phyloP scores from a whole-genome alignment of 371 early-diverging fungal species.

The Basidiobolus meristosporus region DNA sequence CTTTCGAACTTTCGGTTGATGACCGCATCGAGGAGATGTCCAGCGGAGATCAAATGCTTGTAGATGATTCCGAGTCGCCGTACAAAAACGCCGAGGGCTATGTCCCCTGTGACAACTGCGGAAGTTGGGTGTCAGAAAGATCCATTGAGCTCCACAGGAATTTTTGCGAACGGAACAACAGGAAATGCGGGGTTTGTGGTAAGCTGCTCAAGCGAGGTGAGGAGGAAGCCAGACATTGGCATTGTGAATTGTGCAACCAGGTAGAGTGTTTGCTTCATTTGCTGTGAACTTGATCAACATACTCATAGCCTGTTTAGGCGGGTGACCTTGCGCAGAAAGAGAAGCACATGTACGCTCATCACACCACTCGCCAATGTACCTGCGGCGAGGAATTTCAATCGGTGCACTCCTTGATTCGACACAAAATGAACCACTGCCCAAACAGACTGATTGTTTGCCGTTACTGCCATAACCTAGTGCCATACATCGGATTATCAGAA shows the following conservation, averaged over 20 bases:
- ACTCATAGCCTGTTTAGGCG: background rate
- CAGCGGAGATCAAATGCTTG: background rate
- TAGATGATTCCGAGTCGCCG: slow-evolving; percentile 5
- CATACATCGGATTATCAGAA: slow-evolving; percentile 35
- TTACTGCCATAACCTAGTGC: slow-evolving; percentile 54
- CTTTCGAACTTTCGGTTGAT: slow-evolving; percentile 8
- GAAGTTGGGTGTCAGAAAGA: slow-evolving; percentile 33
- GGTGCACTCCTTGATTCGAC: slow-evolving; percentile 30
- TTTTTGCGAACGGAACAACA: slow-evolving; percentile 65
- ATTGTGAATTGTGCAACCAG: slow-evolving; percentile 47
- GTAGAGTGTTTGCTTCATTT: slow-evolving; percentile 5
- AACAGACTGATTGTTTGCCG: slow-evolving; percentile 60
- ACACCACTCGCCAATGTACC: slow-evolving; percentile 33
- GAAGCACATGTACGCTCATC: slow-evolving; percentile 48
- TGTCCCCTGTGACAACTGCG: slow-evolving; percentile 49
- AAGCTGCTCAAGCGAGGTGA: slow-evolving; percentile 39
- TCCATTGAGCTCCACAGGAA: slow-evolving; percentile 42
- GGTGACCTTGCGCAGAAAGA: slow-evolving; percentile 20
- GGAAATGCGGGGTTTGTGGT: slow-evolving; percentile 35
- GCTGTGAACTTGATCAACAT: background rate
- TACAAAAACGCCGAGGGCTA: slow-evolving; percentile 16
- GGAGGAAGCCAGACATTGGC: slow-evolving; percentile 56
- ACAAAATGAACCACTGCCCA: slow-evolving; percentile 47
- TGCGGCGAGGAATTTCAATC: slow-evolving; percentile 23
- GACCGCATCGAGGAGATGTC: background rate